Percentiles rank a stretch among this genome's conserved stretches.
phyloP scores from a whole-genome alignment of 768 basidiomycete species.

The Lactifluus pinguis region DNA sequence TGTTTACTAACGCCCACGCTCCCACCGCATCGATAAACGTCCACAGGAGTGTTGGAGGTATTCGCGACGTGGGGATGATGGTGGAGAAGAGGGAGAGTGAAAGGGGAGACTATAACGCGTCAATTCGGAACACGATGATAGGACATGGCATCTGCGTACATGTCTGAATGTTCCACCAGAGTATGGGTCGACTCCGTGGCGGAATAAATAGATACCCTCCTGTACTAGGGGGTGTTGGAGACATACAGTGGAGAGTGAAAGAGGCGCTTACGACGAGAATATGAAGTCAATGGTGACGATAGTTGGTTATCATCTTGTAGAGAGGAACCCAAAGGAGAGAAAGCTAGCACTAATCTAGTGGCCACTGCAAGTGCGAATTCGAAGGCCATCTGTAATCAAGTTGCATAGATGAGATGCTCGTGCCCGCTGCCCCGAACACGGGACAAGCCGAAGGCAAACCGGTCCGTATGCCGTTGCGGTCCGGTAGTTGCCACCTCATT shows the following conservation, averaged over 20 bases:
- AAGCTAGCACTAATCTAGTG: conserved; percentile 44
- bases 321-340: conserved; percentile 38
- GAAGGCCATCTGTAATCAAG: neutral
- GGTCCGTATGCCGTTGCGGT: neutral
- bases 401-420: neutral
- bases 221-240: conserved; percentile 46
- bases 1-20: conserved; percentile 58
- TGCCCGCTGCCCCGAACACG: too few species aligned
- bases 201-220: conserved; percentile 80
- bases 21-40: conserved; percentile 55
- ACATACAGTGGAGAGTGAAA: neutral
- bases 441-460: too few species aligned
- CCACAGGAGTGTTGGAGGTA: conserved; percentile 54
- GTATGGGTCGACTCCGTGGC: conserved; percentile 77
- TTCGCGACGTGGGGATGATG: conserved; percentile 45
- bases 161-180: conserved; percentile 80
- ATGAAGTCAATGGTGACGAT: conserved; percentile 73
- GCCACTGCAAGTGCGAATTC: conserved; percentile 29
- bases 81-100: conserved; percentile 69
- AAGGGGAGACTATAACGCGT: conserved; percentile 59
- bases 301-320: conserved; percentile 69
- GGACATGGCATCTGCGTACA: conserved; percentile 38
- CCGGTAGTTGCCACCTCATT: neutral
- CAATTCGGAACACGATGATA: neutral
- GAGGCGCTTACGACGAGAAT: conserved; percentile 54